Conservation (phyloP, 768 basidiomycete genomes). For the Mycena rosella region DNA sequence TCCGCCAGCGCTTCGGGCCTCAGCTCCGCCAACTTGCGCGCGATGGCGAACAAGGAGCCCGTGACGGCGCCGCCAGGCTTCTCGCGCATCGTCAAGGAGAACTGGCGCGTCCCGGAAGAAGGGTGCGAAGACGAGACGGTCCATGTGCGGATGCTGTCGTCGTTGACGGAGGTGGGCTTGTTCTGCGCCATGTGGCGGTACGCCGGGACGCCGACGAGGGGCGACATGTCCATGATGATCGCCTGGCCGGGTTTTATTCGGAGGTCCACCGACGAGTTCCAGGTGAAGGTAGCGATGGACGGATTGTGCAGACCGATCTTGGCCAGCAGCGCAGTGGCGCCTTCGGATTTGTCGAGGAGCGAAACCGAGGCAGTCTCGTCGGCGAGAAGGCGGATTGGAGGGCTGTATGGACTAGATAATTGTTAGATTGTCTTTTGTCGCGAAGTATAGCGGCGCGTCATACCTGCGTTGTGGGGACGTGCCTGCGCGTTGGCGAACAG, state of each 20-base stretch:
- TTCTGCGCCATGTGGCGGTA: conserved; percentile 67
- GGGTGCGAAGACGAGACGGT: conserved; percentile 60
- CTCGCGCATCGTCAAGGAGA: conserved; percentile 67
- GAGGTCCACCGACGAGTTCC: conserved; percentile 51
- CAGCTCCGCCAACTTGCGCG: conserved; percentile 53
- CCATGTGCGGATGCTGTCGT: conserved; percentile 76
- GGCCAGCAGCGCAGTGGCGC: conserved; percentile 51
- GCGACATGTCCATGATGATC: conserved; percentile 65
- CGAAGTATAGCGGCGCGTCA: conserved; percentile 1
- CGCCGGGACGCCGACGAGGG: conserved; percentile 59
- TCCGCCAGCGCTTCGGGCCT: conserved; percentile 59
- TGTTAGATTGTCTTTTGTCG: conserved; percentile 30
- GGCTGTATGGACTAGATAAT: conserved; percentile 65
- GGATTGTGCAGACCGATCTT: conserved; percentile 58
- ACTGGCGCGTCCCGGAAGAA: conserved; percentile 40
- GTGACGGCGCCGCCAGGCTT: conserved; percentile 69
- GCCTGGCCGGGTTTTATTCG: conserved; percentile 63
- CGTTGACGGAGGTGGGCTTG: conserved; percentile 62
- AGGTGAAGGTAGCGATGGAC: conserved; percentile 69
- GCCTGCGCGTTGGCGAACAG: conserved; percentile 58
- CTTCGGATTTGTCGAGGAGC: conserved; percentile 44
- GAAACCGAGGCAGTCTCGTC: conserved; percentile 54
- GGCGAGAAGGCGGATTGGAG: conserved; percentile 64
- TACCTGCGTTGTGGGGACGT: conserved; percentile 43
- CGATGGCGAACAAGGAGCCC: conserved; percentile 64